Base-by-base conservation (phyloP, 306 rosid species). In the Malus sieversii region DNA sequence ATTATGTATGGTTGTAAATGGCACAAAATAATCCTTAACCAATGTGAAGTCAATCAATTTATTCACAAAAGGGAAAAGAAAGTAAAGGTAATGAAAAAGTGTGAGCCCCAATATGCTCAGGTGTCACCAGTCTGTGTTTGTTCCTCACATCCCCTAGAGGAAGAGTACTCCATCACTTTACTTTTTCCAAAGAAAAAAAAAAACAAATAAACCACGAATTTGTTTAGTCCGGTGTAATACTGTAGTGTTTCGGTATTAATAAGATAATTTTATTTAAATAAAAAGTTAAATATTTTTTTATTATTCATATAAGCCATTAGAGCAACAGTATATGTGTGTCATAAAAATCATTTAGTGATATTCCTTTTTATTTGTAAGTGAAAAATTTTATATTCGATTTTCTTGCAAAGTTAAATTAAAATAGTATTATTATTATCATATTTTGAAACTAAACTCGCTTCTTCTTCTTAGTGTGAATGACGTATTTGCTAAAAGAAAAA, bases 171-270 rank as follows among this genome's bases (percentile, higher is more conserved):
- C 52, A 25, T 18, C 46, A 10, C 57, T 23, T 40, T 4, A 53
- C 7, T 58, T 62, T 66, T n/a, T 42, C 19, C 18, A 40, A 57
- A 53, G 2, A 10, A 4, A 78, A 51, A 71, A 48, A 71, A 70
- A 71, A 80, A 80, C 57, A 58, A 57, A 68, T 66, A 58, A 71
- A 74, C 38, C 38, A 35, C 8, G 40, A 51, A 55, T 10, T 58
- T 58, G 29, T 33, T n/a, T 13, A 18, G 44, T 23, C 9, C 11
- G 44, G 3, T 40, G 11, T 2, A 42, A 8, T 42, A 42, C 12
- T 42, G 45, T 42, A 42, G 10, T 42, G 45, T 9, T 42, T 42
- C 45, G 45, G 45, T 42, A 9, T 42, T 42, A 42, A 42, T 2
- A 10, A 9, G 10, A 42, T 42, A 42, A 42, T 42, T 42, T 42